Evolutionary conservation across 73 alveolate genomes (phyloP), one percentile per base, ranked within the genome.

Genomic region (Tetrahymena thermophila): DNA sequence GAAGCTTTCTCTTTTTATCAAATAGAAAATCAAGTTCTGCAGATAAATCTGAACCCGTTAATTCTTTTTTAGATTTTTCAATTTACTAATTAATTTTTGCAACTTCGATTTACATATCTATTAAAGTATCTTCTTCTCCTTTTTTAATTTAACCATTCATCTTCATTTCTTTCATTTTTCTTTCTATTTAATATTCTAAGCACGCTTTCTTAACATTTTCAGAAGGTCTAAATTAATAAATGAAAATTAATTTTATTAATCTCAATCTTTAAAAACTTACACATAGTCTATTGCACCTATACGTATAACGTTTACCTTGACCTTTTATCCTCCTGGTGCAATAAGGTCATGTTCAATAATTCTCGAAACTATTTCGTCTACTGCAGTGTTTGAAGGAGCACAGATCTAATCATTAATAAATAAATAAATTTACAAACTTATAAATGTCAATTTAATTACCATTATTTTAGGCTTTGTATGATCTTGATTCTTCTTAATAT

Each of bases 311-410:
- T 96, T 93, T 4, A 94, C 85, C 17, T 96, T 93, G 43, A 43
- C 43, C 43, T 40, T 94, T 19, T 85, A 85, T 15, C 98, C 98
- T 19, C 95, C 84, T 34, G 94, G 83, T 35, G 93, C 98, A 85
- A 58, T 57, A 42, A 97, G 43, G 15, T 97, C 98, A 19, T 97
- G 58, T 35, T 95, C 94, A 23, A 94, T 84, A n/a, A 94, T 84
- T 96, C 98, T 94, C 44, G 93, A 35, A 35, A 98, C 97, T 93
- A 98, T 96, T 94, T 97, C 98, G 97, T 98, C 99, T 35, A 98
- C 96, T 14, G 99, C 99, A 44, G 98, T 94, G 95, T 98, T 98
- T 55, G 99, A 97, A 28, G 99, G 99, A 40, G 99, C 97, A 95
- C 99, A 97, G 31, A 71, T 71, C 89, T 71, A 71, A 25, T 35